Conservation (phyloP, 129 eudicot species). For the Tagetes erecta region DNA sequence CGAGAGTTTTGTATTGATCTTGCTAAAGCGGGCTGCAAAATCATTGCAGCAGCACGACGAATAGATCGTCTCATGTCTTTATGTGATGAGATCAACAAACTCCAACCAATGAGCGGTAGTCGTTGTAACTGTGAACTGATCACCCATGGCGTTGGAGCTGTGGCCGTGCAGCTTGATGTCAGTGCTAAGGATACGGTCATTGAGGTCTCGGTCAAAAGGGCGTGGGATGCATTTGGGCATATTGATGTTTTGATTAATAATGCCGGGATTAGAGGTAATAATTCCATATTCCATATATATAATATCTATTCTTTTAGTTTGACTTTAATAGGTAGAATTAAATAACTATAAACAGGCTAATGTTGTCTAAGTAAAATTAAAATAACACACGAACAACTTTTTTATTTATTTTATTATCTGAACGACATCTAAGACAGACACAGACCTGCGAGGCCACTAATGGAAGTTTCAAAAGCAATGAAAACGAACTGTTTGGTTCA, state of each 20-base stretch:
- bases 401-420: too few species aligned
- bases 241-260: constrained; percentile 56
- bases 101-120: too few species aligned
- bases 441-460: too few species aligned
- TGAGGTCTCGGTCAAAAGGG: constrained; percentile 28
- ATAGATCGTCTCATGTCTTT: constrained; percentile 51
- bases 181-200: constrained; percentile 26
- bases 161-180: constrained; percentile 32
- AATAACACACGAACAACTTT: too few species aligned
- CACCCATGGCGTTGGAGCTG: background rate
- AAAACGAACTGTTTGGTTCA: too few species aligned
- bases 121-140: background rate
- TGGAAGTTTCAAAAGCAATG: too few species aligned
- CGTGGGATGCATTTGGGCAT: constrained; percentile 34
- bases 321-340: too few species aligned
- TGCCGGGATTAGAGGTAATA: constrained; percentile 56
- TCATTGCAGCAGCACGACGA: constrained; percentile 77
- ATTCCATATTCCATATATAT: background rate
- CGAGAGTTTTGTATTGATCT: constrained; percentile 61
- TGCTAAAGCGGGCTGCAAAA: constrained; percentile 69
- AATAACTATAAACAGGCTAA: too few species aligned
- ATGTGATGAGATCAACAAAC: constrained; percentile 52
- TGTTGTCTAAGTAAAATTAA: too few species aligned
- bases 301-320: too few species aligned
- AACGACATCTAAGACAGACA: too few species aligned